Evolutionary conservation across 345 rosid genomes (phyloP), one percentile per base, ranked within the genome.

Genomic region (Corchorus olitorius): DNA sequence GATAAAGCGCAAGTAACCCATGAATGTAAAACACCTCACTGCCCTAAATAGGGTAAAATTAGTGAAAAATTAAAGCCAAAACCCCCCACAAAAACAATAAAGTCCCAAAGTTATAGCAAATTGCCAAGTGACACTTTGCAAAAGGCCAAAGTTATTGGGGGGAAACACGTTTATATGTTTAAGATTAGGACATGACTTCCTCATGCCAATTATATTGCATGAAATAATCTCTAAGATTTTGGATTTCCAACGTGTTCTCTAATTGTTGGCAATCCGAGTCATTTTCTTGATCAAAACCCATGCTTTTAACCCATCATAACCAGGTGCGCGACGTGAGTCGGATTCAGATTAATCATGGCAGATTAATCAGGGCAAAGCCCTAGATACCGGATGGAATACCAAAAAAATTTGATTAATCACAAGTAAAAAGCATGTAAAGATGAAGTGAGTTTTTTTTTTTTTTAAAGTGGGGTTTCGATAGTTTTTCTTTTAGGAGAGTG

Each of bases 91-190:
- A 73, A 63, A 46, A 15, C 48, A 74, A 46, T 3, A 70, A 0
- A 10, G 20, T 68, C 22, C 43, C 43, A 6, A 39, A 39, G 43
- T 6, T 6, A 6, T 3, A 39, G 6, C 4, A 6, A 6, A 39
- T 39, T 6, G 6, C 6, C 4, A 39, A 39, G 43, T 39, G 43
- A 39, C 41, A 39, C 41, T 39, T 39, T 8, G 19, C 19, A 14
- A 58, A 71, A 77, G 59, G 77, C 62, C 68, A 59, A 77, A 78
- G 74, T 75, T 50, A 80, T 34, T 16, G 75, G 61, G 5, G 5
- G 27, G n/a, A n/a, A n/a, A n/a, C n/a, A n/a, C n/a, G n/a, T n/a
- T n/a, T n/a, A n/a, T n/a, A n/a, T n/a, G n/a, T n/a, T n/a, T n/a
- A n/a, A n/a, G 73, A 69, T 49, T 49, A 69, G 45, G 73, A 69